phyloP scores from a whole-genome alignment of 2,329 filamentous ascomycete species.

The Calonectria pseudoturangicola region DNA sequence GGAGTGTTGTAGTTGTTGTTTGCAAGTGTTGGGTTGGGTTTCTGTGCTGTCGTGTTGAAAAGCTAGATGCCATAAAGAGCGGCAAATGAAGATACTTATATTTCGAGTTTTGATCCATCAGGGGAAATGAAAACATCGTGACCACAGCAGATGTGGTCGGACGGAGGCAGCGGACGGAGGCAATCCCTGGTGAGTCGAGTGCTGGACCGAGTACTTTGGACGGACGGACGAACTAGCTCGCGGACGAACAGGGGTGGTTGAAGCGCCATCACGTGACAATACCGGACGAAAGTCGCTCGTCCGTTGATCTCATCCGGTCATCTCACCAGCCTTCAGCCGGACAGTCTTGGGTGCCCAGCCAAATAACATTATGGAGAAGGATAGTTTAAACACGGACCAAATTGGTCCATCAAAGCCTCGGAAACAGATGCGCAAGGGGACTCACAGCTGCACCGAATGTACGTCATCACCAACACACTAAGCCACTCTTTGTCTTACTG shows the following conservation, averaged over 20 bases:
- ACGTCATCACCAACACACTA: background rate
- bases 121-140: background rate
- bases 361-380: background rate
- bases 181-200: background rate
- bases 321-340: background rate
- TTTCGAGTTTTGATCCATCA: too few relatives aligned
- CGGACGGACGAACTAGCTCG: background rate
- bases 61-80: background rate
- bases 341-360: background rate
- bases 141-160: too few relatives aligned
- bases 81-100: background rate
- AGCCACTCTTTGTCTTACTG: background rate
- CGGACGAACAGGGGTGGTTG: background rate
- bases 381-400: background rate
- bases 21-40: background rate
- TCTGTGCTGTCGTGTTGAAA: background rate
- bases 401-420: background rate
- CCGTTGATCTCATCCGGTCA: background rate
- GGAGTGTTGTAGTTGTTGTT: background rate
- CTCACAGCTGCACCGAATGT: constrained; percentile 54
- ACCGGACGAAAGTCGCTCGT: constrained; percentile 11
- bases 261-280: background rate
- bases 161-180: background rate
- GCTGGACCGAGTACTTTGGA: background rate
- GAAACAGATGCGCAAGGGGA: constrained; percentile 53